A percentile compares a stretch with the other conserved stretches of the same genome.
Evolutionary conservation across 108 stramenopile species (phyloP).

Genomic region (Conticribra guillardii): DNA sequence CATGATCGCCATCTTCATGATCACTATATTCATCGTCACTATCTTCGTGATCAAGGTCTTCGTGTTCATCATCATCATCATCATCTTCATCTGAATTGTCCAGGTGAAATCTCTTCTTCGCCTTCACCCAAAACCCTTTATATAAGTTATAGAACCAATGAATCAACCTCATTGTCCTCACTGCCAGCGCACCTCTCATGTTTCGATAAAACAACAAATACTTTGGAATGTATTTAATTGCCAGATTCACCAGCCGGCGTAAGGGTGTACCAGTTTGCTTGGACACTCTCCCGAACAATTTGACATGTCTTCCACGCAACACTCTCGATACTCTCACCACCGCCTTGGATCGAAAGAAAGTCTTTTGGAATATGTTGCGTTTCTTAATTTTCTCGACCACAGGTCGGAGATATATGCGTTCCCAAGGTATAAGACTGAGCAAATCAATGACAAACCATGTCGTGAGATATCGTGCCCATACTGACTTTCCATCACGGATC

Average conservation of each 20-base stretch:
- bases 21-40: constrained; percentile 11
- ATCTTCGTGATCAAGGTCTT: constrained; percentile 18
- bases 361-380: constrained; percentile 69
- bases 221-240: constrained; percentile 88
- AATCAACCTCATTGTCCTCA: constrained; percentile 69
- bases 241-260: constrained; percentile 59
- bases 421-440: constrained; percentile 79
- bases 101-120: constrained; percentile 12
- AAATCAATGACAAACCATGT: constrained; percentile 88
- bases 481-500: constrained; percentile 62
- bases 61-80: constrained; percentile 21
- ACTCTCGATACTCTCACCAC: constrained; percentile 71
- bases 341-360: constrained; percentile 82
- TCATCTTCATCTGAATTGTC: constrained; percentile 16
- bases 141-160: constrained; percentile 72
- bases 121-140: constrained; percentile 56
- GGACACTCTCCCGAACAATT: constrained; percentile 74
- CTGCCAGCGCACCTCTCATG: constrained; percentile 74
- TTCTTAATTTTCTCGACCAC: constrained; percentile 80
- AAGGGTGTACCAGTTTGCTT: constrained; percentile 66
- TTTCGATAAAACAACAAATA: constrained; percentile 80
- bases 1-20: constrained; percentile 3
- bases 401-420: constrained; percentile 75
- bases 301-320: constrained; percentile 75
- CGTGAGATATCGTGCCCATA: constrained; percentile 85